phyloP scores from a whole-genome alignment of 371 early-diverging fungal genomes.

The Mucor irregularis region DNA sequence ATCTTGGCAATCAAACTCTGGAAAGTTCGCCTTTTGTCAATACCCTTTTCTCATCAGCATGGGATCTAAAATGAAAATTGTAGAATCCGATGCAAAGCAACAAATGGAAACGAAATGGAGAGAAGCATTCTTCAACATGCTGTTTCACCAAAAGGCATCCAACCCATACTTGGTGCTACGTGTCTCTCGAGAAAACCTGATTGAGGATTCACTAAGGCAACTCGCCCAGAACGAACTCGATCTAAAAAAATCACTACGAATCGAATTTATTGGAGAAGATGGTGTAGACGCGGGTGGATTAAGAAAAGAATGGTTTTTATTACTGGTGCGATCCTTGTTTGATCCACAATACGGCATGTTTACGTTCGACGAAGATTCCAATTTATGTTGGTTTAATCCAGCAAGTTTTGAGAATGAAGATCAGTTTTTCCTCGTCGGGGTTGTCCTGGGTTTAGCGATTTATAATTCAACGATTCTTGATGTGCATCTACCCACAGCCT shows the following conservation, averaged over 20 bases:
- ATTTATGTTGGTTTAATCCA: constrained; percentile 93
- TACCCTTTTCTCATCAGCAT: constrained; percentile 90
- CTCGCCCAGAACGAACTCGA: constrained; percentile 71
- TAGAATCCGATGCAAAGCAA: constrained; percentile 85
- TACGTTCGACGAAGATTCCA: constrained; percentile 71
- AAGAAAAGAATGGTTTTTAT: constrained; percentile 94
- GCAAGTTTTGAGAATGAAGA: constrained; percentile 82
- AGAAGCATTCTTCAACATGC: constrained; percentile 81
- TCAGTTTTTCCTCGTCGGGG: constrained; percentile 91
- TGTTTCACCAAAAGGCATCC: constrained; percentile 71
- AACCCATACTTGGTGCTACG: constrained; percentile 79
- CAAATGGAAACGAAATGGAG: constrained; percentile 82
- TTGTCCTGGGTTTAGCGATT: constrained; percentile 91
- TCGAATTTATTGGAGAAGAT: constrained; percentile 88
- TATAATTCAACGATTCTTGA: constrained; percentile 93
- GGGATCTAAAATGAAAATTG: constrained; percentile 83
- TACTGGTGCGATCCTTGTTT: constrained; percentile 88
- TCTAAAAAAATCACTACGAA: constrained; percentile 82
- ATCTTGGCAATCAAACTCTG: constrained; percentile 81
- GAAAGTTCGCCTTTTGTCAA: constrained; percentile 83
- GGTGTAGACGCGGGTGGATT: constrained; percentile 97
- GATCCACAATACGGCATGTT: constrained; percentile 88
- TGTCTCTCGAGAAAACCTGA: constrained; percentile 80
- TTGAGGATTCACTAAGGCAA: constrained; percentile 82
- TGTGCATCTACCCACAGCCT: constrained; percentile 86